Conservation (phyloP, 768 basidiomycete genomes). For the Amyloporia xantha region DNA sequence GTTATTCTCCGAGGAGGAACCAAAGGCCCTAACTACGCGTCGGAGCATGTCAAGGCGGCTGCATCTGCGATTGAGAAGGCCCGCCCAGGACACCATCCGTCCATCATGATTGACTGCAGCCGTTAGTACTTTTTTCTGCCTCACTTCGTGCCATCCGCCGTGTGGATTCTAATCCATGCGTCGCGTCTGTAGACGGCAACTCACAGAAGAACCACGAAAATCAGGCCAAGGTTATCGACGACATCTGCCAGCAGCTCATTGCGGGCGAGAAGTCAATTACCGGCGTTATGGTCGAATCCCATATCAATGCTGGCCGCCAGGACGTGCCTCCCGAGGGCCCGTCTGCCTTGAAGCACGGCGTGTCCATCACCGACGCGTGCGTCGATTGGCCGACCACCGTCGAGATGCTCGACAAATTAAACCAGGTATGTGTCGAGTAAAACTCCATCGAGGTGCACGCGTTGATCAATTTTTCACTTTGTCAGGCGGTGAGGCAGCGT, state of each 20-base stretch:
- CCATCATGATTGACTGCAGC: slow-evolving; percentile 85
- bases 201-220: slow-evolving; percentile 92
- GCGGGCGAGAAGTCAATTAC: slow-evolving; percentile 70
- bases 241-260: slow-evolving; percentile 67
- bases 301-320: slow-evolving; percentile 88
- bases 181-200: slow-evolving; percentile 67
- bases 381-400: slow-evolving; percentile 81
- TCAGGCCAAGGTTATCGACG: slow-evolving; percentile 74
- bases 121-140: slow-evolving; percentile 40
- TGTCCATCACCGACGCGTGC: slow-evolving; percentile 91
- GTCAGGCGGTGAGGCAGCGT: slow-evolving; percentile 40
- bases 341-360: slow-evolving; percentile 61
- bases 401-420: slow-evolving; percentile 64
- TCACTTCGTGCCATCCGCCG: background rate
- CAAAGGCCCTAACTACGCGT: slow-evolving; percentile 82
- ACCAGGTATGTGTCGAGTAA: slow-evolving; percentile 32
- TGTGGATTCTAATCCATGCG: background rate
- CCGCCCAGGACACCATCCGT: slow-evolving; percentile 42
- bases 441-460: background rate
- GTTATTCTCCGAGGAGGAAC: slow-evolving; percentile 94
- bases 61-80: slow-evolving; percentile 60
- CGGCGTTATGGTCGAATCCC: slow-evolving; percentile 96
- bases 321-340: slow-evolving; percentile 74
- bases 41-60: slow-evolving; percentile 64
- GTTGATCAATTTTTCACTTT: background rate